Base-by-base conservation (phyloP, 179 eudicot species). In the Corrigiola litoralis region DNA sequence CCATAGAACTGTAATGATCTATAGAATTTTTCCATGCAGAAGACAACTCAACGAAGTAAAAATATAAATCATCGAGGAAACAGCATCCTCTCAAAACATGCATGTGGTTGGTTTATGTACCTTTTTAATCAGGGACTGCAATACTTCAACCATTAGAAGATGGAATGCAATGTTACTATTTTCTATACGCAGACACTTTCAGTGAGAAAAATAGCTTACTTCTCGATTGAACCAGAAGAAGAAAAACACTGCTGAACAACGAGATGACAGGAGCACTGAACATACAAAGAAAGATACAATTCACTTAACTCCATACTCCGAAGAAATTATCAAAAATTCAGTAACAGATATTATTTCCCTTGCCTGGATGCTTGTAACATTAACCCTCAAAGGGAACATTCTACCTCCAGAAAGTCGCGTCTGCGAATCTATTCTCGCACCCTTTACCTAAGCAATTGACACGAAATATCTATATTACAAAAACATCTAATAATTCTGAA, bases 191-290 rank as follows among this genome's bases (percentile, higher is more conserved):
- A n/a, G n/a, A n/a, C n/a, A n/a, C n/a, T n/a, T n/a, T n/a, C 40
- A 27, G 3, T 33, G 42, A 40, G 40, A 52, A 34, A 38, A 63
- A 60, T 4, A 50, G 54, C 82, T 44, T 70, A 88, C 95, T 79
- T 87, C 77, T 80, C 79, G 45, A 46, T 59, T 36, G 74, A 63
- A 70, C 58, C 68, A 24, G 76, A 27, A 47, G 58, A 34, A 29
- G 62, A 31, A 10, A 52, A 58, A 59, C 65, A 55, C n/a, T 53
- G 67, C 25, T 50, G 74, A 66, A 59, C 56, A 75, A 17, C 61
- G 47, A 61, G 68, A 18, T 60, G 61, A 59, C 37, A 44, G 54
- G 66, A 58, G 63, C 65, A 57, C 70, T 63, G 50, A 56, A 64
- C 55, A 55, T 25, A 31, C n/a, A 31, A 49, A 44, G 44, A 49